Base-by-base conservation (phyloP, 73 alveolate species). In the Symbiodinium natans region DNA sequence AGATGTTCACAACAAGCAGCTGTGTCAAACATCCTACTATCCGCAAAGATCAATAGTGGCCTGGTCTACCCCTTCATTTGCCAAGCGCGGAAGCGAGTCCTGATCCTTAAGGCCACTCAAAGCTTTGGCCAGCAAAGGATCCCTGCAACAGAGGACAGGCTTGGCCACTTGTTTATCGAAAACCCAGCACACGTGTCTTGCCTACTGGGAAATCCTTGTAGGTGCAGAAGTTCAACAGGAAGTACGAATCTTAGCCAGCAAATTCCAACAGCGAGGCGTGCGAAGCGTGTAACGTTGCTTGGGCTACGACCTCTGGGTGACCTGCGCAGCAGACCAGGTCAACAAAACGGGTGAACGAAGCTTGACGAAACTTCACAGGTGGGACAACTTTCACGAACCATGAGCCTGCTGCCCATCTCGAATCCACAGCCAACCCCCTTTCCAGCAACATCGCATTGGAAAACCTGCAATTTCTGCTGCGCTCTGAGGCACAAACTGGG, bases 201-300 rank as follows among this genome's bases (percentile, higher is more conserved):
- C 97, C 97, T 90, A 39, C 82, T 75, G 1, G 97, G 97, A 41
- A 90, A 90, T 13, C 97, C 97, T 33, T 90, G 97, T 29, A 90
- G 54, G 54, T 90, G 97, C 80, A 90, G 39, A 13, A 71, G 56
- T 38, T 90, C 97, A 41, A 90, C 88, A 0, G 97, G 89, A 71
- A 71, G 27, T 17, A 90, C 34, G 40, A 71, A 82, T 75, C 97
- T 90, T 36, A 9, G 73, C 59, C 29, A 10, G 80, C 80, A 19
- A 63, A n/a, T n/a, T n/a, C n/a, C n/a, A n/a, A n/a, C n/a, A n/a
- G n/a, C n/a, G n/a, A n/a, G n/a, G n/a, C 80, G 2, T 63, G 29
- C 36, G 80, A 13, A 27, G 80, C 59, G 13, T 13, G 59, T 9
- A 46, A 0, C 80, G 80, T 6, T 63, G 27, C 80, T 63, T 36